These are phyloP conservation scores for Hirschioporus abietinus DNA, from an alignment of 768 basidiomycete species.

Conservation along the genomic window DNA sequence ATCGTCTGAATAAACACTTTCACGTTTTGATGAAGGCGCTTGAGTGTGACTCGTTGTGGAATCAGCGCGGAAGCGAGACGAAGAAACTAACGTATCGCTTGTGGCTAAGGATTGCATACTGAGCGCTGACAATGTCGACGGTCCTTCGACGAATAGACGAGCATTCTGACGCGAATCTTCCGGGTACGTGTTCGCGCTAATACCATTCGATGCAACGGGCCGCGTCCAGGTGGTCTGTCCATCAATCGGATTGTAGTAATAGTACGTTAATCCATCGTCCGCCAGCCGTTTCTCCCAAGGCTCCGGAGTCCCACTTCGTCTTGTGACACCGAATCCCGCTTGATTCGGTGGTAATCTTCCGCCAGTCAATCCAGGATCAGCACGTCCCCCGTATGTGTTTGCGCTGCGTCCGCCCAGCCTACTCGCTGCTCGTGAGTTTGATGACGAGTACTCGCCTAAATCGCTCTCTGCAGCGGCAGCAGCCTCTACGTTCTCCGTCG, in stretches of 20 bases:
- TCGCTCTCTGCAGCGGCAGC: slow-evolving; percentile 30
- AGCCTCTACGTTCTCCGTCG: slow-evolving; percentile 63
- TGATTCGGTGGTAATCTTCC: neutral
- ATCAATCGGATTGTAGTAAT: slow-evolving; percentile 68
- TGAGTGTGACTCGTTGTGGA: slow-evolving; percentile 28
- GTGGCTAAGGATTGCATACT: slow-evolving; percentile 6
- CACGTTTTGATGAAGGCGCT: slow-evolving; percentile 28
- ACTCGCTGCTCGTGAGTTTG: neutral
- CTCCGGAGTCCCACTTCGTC: slow-evolving; percentile 59
- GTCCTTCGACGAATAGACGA: slow-evolving; percentile 9
- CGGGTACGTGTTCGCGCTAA: slow-evolving; percentile 14
- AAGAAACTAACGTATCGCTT: slow-evolving; percentile 13
- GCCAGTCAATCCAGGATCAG: neutral
- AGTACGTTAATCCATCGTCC: slow-evolving; percentile 79
- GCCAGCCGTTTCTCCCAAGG: slow-evolving; percentile 80
- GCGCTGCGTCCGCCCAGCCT: neutral
- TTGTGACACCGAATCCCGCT: slow-evolving; percentile 58
- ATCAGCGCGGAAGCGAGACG: slow-evolving; percentile 27
- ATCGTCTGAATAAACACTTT: slow-evolving; percentile 75
- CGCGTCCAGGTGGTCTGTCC: slow-evolving; percentile 65
- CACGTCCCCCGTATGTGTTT: neutral
- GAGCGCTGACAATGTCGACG: slow-evolving; percentile 27
- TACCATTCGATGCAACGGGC: slow-evolving; percentile 38
- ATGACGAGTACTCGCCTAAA: slow-evolving; percentile 2
- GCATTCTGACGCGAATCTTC: slow-evolving; percentile 18